Percentiles rank a stretch among this genome's conserved stretches.
Conservation (phyloP, 352 stramenopile species). For the Phytophthora tubulina region DNA sequence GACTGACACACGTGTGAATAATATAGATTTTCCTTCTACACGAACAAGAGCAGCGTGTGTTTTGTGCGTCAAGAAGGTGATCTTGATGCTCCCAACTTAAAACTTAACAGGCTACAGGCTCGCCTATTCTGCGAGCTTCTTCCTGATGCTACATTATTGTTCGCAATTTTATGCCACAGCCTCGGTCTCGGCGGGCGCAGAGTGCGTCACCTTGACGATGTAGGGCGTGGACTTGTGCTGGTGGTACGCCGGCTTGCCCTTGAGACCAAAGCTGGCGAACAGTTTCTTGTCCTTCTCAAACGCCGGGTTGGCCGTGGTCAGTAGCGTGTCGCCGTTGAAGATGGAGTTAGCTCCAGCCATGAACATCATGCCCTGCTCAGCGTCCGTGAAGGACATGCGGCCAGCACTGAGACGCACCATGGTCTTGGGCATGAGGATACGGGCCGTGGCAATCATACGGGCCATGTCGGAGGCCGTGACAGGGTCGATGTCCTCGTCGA, state of each 20-base stretch:
- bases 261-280: slow-evolving; percentile 96
- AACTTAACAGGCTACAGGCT: slow-evolving; percentile 39
- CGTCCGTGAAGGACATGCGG: slow-evolving; percentile 96
- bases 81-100: slow-evolving; percentile 40
- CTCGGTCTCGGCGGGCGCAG: slow-evolving; percentile 45
- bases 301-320: slow-evolving; percentile 97
- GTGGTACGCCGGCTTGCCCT: slow-evolving; percentile 96
- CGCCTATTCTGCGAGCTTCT: slow-evolving; percentile 10
- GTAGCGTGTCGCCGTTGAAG: slow-evolving; percentile 98
- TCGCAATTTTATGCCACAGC: slow-evolving; percentile 45
- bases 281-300: slow-evolving; percentile 96
- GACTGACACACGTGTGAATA: slow-evolving; percentile 21
- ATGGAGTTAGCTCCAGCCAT: slow-evolving; percentile 98
- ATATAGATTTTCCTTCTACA: slow-evolving; percentile 37
- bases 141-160: slow-evolving; percentile 26
- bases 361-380: slow-evolving; percentile 97
- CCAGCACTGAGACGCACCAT: slow-evolving; percentile 98
- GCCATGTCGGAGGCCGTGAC: slow-evolving; percentile 98
- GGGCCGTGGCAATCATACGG: slow-evolving; percentile 97
- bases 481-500: slow-evolving; percentile 86
- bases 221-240: slow-evolving; percentile 84
- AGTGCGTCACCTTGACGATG: slow-evolving; percentile 86
- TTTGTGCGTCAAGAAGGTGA: slow-evolving; percentile 33
- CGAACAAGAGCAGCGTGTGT: neutral
- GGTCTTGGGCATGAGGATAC: slow-evolving; percentile 97